These are phyloP conservation scores for Plenodomus biglobosus DNA, from an alignment of 2,329 filamentous ascomycete genomes.

Conservation along the genomic window DNA sequence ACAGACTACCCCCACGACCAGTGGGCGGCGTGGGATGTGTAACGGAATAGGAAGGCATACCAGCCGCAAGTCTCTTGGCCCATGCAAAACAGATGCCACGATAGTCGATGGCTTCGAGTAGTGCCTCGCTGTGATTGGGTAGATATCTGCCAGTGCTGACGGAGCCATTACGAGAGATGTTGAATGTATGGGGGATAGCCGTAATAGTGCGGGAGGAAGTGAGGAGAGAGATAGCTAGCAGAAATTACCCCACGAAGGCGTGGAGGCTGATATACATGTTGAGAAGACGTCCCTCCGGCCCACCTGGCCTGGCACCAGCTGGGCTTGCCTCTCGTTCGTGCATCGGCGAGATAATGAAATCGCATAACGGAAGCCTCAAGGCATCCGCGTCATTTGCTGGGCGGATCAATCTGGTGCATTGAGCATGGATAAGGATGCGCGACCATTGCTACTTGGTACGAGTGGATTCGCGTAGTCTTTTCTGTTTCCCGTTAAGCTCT, in stretches of 20 bases:
- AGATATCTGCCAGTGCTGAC: conserved; percentile 44
- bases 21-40: conserved; percentile 38
- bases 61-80: conserved; percentile 47
- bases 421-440: conserved; percentile 40
- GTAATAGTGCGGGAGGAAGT: conserved; percentile 25
- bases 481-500: conserved; percentile 39
- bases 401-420: conserved; percentile 41
- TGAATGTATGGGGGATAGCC: conserved; percentile 18
- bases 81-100: conserved; percentile 47
- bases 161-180: conserved; percentile 45
- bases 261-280: conserved; percentile 45
- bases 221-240: conserved; percentile 30
- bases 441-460: conserved; percentile 30
- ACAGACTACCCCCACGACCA: conserved; percentile 35
- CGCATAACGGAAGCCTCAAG: conserved; percentile 32
- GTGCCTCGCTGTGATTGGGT: conserved; percentile 44
- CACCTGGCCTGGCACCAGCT: conserved; percentile 31
- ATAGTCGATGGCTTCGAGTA: conserved; percentile 42
- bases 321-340: conserved; percentile 35
- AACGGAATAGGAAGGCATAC: conserved; percentile 42
- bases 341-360: conserved; percentile 44
- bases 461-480: conserved; percentile 37
- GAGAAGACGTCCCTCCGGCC: conserved; percentile 28
- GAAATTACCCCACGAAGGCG: conserved; percentile 41
- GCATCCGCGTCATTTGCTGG: conserved; percentile 44